Evolutionary conservation across 768 basidiomycete species (phyloP).

Genomic region (Cyathus striatus): DNA sequence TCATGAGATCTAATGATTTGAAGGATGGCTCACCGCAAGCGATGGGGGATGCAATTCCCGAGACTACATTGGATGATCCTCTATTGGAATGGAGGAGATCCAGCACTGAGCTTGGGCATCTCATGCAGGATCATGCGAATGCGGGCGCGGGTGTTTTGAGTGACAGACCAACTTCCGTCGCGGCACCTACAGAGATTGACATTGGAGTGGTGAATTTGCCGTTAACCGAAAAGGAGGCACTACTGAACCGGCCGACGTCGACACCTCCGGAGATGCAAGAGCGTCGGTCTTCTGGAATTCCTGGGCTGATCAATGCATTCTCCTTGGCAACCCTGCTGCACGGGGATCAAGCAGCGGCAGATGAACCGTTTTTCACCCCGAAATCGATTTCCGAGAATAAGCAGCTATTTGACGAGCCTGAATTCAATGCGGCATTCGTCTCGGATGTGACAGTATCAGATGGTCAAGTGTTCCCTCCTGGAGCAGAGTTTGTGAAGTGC

Average conservation of each 20-base stretch:
- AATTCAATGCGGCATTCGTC: slow-evolving; percentile 51
- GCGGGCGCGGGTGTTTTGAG: background rate
- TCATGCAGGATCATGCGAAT: too few species aligned
- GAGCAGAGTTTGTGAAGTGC: slow-evolving; percentile 81
- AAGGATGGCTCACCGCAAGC: too few species aligned
- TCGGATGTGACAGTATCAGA: slow-evolving; percentile 68
- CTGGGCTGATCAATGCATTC: background rate
- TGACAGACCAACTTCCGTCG: background rate
- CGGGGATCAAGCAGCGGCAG: background rate
- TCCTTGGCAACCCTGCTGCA: background rate
- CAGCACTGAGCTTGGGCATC: too few species aligned
- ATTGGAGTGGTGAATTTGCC: slow-evolving; percentile 6
- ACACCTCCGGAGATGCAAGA: slow-evolving; percentile 1
- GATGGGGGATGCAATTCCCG: too few species aligned
- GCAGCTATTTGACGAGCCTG: background rate
- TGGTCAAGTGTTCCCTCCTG: slow-evolving; percentile 75
- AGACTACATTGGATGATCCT: too few species aligned
- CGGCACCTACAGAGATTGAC: background rate
- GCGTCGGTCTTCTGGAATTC: background rate
- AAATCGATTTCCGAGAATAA: background rate
- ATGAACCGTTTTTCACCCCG: background rate
- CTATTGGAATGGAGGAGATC: too few species aligned
- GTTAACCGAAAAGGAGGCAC: slow-evolving; percentile 5
- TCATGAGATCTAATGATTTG: too few species aligned
- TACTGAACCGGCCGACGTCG: slow-evolving; percentile 4